Percentiles rank a stretch among this genome's conserved stretches.
Conservation (phyloP, 2,329 filamentous ascomycete species). For the Penicillium sp. region DNA sequence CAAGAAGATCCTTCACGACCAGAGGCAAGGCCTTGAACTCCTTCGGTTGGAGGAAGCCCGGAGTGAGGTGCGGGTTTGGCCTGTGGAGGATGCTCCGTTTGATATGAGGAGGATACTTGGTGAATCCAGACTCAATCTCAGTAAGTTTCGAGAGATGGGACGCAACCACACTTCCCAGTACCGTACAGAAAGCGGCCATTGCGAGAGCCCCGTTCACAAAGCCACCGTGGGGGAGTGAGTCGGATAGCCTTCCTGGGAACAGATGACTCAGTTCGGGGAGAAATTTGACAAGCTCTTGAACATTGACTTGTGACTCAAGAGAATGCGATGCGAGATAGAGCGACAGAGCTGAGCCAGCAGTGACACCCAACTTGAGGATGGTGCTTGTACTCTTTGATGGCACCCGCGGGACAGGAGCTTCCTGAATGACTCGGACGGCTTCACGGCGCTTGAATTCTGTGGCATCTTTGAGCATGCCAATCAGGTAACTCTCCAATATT, state of each 20-base stretch:
- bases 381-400: not conserved
- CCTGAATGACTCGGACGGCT: constrained; percentile 24
- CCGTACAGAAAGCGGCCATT: not conserved
- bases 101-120: constrained; percentile 38
- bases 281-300: not conserved
- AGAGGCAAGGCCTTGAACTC: constrained; percentile 53
- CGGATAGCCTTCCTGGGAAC: not conserved
- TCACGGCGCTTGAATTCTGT: constrained; percentile 19
- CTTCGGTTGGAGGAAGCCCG: constrained; percentile 55
- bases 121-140: constrained; percentile 28
- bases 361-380: not conserved
- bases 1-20: constrained; percentile 24
- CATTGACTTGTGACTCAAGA: not conserved
- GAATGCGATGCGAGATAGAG: not conserved
- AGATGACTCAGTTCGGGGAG: not conserved
- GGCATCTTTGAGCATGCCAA: constrained; percentile 39
- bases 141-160: constrained; percentile 16
- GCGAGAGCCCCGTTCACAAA: not conserved
- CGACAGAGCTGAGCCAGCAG: not conserved
- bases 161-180: constrained; percentile 4
- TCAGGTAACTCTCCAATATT: constrained; percentile 40
- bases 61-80: constrained; percentile 43
- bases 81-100: constrained; percentile 38
- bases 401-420: not conserved
- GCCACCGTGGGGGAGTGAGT: not conserved